These are phyloP conservation scores for Henckelia pumila DNA, from an alignment of 257 asterid species.

Conservation along the genomic window DNA sequence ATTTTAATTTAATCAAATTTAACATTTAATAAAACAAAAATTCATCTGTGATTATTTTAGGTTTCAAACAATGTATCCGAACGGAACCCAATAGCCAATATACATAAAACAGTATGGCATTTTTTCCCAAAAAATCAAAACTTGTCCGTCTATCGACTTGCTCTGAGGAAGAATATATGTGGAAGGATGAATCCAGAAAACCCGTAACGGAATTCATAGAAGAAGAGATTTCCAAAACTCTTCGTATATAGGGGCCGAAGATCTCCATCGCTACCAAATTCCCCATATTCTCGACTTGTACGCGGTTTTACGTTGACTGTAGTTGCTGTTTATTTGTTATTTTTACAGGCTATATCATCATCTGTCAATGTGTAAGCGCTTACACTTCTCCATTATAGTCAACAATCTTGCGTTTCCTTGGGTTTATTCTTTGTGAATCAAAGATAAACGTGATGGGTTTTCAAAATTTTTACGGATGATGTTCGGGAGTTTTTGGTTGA, in stretches of 20 bases:
- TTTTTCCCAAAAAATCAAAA: too few species aligned
- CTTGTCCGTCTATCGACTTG: too few species aligned
- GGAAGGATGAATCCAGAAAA: slow-evolving; percentile 1
- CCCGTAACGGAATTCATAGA: slow-evolving; percentile 16
- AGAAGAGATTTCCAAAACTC: slow-evolving; percentile 8
- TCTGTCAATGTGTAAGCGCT: too few species aligned
- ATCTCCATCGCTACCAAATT: slow-evolving; percentile 18
- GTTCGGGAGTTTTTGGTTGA: slow-evolving; percentile 15
- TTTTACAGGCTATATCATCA: neutral
- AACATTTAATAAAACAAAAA: too few species aligned
- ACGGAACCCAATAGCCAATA: too few species aligned
- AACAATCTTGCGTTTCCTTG: neutral
- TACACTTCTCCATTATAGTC: too few species aligned
- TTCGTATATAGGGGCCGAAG: slow-evolving; percentile 2
- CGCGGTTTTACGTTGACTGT: slow-evolving; percentile 24
- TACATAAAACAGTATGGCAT: too few species aligned
- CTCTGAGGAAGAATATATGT: too few species aligned
- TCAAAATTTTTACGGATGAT: slow-evolving; percentile 8
- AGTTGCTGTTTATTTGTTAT: neutral
- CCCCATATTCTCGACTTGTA: slow-evolving; percentile 22
- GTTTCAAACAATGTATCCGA: too few species aligned
- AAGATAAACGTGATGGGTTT: neutral
- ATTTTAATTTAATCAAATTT: too few species aligned
- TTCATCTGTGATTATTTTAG: too few species aligned
- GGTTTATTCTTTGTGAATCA: neutral